Evolutionary conservation across 495 filamentous ascomycete genomes (phyloP), one percentile per base, ranked within the genome.

Genomic region (Amniculicola lignicola): DNA sequence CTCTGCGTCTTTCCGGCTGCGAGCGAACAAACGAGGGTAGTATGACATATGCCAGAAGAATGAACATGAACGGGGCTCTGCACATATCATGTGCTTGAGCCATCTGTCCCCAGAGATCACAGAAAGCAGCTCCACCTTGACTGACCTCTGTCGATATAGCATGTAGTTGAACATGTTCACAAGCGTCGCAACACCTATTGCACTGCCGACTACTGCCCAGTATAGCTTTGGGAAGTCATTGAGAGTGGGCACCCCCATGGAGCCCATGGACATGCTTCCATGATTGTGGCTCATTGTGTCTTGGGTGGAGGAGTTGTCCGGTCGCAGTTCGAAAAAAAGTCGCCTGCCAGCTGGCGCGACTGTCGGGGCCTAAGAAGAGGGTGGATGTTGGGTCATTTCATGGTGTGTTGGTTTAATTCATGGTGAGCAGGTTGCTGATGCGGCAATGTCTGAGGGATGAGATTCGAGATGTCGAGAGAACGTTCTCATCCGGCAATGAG

Each of bases 181-280:
- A 0, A 77, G 25, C 12, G 75, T 70, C 36, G 75, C 82, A 35
- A 75, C 61, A n/a, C 63, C 79, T 51, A 85, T 75, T 21, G 70
- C 69, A 48, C 75, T 72, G 0, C 81, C 82, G 14, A 80, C 74
- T n/a, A 84, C 75, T 4, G 73, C 75, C 82, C 82, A 85, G 67
- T 84, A 85, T 37, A 77, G 72, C 57, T 77, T 69, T 50, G 77
- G 78, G 51, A 83, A 61, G 37, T 72, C 61, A 52, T 75, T 68
- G 58, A 68, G 70, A 16, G 76, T 71, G 18, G 62, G 62, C 12
- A 78, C 63, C 19, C 77, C 79, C n/a, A n/a, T n/a, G n/a, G n/a
- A n/a, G 21, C 72, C 75, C 69, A 74, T 78, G 65, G 69, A 72
- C 74, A 75, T 77, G 36, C 62, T 55, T 56, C 56, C 56, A 61